phyloP scores from a whole-genome alignment of 441 rosid genomes.

The Breynia disticha region DNA sequence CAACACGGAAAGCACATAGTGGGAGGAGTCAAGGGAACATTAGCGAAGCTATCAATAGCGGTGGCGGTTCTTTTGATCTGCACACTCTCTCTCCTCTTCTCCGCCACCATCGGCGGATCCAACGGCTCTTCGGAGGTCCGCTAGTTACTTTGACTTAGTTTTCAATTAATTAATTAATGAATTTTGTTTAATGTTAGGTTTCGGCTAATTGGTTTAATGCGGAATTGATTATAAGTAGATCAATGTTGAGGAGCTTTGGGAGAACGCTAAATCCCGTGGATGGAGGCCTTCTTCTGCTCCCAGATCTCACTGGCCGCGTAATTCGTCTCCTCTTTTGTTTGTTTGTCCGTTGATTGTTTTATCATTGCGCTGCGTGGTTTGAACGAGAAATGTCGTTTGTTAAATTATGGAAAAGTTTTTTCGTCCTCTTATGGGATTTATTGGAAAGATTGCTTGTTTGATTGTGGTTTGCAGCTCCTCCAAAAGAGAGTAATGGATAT shows the following conservation, averaged over 20 bases:
- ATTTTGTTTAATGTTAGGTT: background rate
- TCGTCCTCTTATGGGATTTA: background rate
- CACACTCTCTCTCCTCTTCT: constrained; percentile 53
- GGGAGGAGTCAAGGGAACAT: constrained; percentile 42
- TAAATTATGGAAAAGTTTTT: background rate
- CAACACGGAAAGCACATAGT: constrained; percentile 48
- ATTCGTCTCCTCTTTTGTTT: constrained; percentile 13
- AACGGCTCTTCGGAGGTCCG: constrained; percentile 43
- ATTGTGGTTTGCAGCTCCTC: constrained; percentile 60
- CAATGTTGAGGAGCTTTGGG: constrained; percentile 78
- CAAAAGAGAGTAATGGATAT: constrained; percentile 71
- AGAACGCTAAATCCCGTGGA: constrained; percentile 68
- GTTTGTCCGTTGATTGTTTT: too few species aligned
- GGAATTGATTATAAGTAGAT: constrained; percentile 33
- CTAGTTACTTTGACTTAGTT: background rate
- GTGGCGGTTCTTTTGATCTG: constrained; percentile 64
- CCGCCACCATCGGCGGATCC: constrained; percentile 40
- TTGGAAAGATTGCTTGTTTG: background rate
- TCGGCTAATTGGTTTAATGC: too few species aligned
- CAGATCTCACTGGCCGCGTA: constrained; percentile 85
- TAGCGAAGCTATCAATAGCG: constrained; percentile 51
- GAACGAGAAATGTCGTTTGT: background rate
- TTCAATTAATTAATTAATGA: background rate
- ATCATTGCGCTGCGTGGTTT: background rate
- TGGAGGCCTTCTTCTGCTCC: constrained; percentile 99